Base-by-base conservation (phyloP, 75 land plant species). In the Pinus albicaulis region DNA sequence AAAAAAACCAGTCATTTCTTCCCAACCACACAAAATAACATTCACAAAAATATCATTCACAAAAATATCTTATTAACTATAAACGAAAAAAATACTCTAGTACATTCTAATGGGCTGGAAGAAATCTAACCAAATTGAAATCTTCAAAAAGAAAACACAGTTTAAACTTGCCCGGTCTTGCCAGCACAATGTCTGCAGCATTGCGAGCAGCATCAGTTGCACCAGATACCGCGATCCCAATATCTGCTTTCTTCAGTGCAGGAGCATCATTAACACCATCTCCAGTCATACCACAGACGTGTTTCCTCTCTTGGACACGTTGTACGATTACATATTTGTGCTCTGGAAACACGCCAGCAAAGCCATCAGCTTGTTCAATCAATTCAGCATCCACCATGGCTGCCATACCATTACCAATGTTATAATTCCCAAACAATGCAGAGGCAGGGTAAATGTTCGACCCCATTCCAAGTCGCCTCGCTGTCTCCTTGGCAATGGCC, bases 261-360 rank as follows among this genome's bases (percentile, higher is more conserved):
- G 99, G 99, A 68, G 99, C 99, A 86, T 96, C 99, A 80, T 96
- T 96, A 64, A 96, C 99, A 38, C 99, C 99, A 89, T 96, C 99
- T 66, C 99, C 99, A 75, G 99, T 96, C 99, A 96, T 96, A 81
- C 84, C 84, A 72, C 84, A 82, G n/a, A 78, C 77, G 34, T 82
- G 84, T 20, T 78, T 78, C 41, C 75, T 61, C 59, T 82, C 81
- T 61, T 82, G 84, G 22, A 82, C 55, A 57, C 52, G 73, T 38
- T 78, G 78, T 12, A 82, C 84, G 16, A 82, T 82, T 7, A 73
- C 69, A 64, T 73, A 78, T 81, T 82, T 82, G 81, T 82, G 84
- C 31, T 82, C 84, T 25, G 84, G 84, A 56, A 78, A 73, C 14
- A 82, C 84, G 5, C 84, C 82, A 34, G 84, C 84, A 83, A 83